Evolutionary conservation across 441 rosid genomes (phyloP).

Genomic region (Gossypium davidsonii): DNA sequence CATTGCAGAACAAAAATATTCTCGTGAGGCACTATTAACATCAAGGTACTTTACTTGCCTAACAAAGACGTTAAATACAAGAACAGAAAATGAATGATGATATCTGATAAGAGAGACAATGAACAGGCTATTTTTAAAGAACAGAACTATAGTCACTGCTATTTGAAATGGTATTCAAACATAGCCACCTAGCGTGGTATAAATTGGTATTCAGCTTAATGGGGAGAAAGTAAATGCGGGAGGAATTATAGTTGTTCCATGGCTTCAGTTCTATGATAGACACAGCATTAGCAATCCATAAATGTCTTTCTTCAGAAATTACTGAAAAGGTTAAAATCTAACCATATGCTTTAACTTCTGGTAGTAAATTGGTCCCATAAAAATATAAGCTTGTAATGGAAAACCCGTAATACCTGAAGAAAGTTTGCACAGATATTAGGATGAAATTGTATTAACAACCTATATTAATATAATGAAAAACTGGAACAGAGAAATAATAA

Average conservation of each 20-base stretch:
- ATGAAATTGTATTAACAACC: slow-evolving; percentile 28
- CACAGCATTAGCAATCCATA: neutral
- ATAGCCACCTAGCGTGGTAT: neutral
- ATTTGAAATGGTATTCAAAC: neutral
- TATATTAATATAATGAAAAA: neutral
- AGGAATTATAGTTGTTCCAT: neutral
- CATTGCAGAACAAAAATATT: neutral
- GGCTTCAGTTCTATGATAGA: too few relatives aligned
- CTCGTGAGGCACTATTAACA: neutral
- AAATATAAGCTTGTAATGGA: slow-evolving; percentile 83
- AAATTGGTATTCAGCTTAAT: neutral
- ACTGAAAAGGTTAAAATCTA: slow-evolving; percentile 19
- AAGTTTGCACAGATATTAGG: too few relatives aligned
- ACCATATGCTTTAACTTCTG: slow-evolving; percentile 98
- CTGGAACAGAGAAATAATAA: neutral
- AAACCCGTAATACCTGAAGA: too few relatives aligned
- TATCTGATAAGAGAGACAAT: neutral
- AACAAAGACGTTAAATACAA: neutral
- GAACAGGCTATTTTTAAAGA: neutral
- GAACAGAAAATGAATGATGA: neutral
- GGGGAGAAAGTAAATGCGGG: neutral
- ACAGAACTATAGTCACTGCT: neutral
- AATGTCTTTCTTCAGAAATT: neutral
- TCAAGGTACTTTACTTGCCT: neutral
- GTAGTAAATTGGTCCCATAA: slow-evolving; percentile 97